Base-by-base conservation (phyloP, 768 basidiomycete species). In the Lyophyllum semitale region DNA sequence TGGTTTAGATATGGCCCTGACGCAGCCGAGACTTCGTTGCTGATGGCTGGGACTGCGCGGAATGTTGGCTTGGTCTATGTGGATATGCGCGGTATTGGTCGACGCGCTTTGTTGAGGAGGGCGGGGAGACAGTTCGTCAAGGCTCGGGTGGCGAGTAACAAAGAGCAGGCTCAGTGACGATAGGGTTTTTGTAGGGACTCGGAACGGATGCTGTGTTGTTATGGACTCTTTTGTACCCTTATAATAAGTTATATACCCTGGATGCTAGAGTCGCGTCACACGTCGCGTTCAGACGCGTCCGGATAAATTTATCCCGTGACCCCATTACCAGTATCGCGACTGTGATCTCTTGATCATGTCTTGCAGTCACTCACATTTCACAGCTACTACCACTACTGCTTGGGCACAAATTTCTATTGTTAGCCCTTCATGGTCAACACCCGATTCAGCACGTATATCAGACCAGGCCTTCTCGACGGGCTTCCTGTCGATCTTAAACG, bases 51-150 rank as follows among this genome's bases (percentile, higher is more conserved):
- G 8, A 84, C 85, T 0, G 86, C 85, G 30, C 75, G 82, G 57
- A 91, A 92, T 69, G 83, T 89, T 12, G 85, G 80, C 3, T 73
- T 91, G 33, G 86, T 93, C 20, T 93, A 91, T 68, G 79, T 92
- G 37, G 90, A 92, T 66, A 78, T 88, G 75, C 71, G 78, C 1
- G 89, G 89, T 0, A 82, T 93, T 33, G 89, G 88, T 8, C 74
- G 88, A 53, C 74, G 82, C 43, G 90, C 89, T 12, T 67, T 93
- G 49, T 68, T 93, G 65, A 87, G 77, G 73, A 80, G 77, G 55
- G 83, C 78, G 0, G 85, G 84, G 18, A 83, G 73, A 75, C 77
- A 79, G 38, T 84, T 79, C 61, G 73, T 87, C 22, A 84, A 80
- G 63, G 80, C 45, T 4, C 59, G 57, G 13, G 18, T 63, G 35